Base-by-base conservation (phyloP, 441 rosid genomes). In the Corymbia calophylla region DNA sequence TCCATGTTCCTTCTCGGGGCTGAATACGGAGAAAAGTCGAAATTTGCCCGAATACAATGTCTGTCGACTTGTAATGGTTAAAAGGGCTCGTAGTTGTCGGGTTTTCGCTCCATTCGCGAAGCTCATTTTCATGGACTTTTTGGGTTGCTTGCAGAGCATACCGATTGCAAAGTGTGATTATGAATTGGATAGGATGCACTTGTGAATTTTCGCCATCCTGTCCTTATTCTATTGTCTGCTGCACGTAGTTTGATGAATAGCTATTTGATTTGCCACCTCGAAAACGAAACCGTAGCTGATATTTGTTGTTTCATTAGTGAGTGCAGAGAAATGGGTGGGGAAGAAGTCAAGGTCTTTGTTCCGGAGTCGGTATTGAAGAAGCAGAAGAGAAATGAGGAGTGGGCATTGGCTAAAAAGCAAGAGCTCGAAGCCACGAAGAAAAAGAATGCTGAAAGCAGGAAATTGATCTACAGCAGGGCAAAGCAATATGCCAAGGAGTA, bases 351-450 rank as follows among this genome's bases (percentile, higher is more conserved):
- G 94, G 94, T 85, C 27, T 91, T 94, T 15, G 86, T 95, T 53
- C 99, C 99, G 3, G 99, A 97, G 92, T 96, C 98, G 7, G 94
- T 94, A n/a, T 82, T 96, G 87, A 96, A 96, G 91, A 97, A 96
- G 94, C 91, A 92, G 84, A 96, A 96, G 95, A 96, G 97, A 68
- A 90, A 91, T 25, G 96, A 93, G 88, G 96, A 97, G 80, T 97
- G 99, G 97, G 96, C 93, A 18, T 84, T 93, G 88, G 94, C 95
- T 5, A 94, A 93, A 91, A 96, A 89, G 89, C 92, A 92, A 47
- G 95, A 92, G 60, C 88, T 92, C 18, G 93, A 90, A 66, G 90
- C 91, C 13, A 89, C 90, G 6, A 95, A 94, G 93, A 91, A 95
- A 92, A 93, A 94, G 90, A 92, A 89, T 56, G 92, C 92, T 18